These are phyloP conservation scores for Lumnitzera racemosa DNA, from an alignment of 345 rosid species.

Conservation along the genomic window DNA sequence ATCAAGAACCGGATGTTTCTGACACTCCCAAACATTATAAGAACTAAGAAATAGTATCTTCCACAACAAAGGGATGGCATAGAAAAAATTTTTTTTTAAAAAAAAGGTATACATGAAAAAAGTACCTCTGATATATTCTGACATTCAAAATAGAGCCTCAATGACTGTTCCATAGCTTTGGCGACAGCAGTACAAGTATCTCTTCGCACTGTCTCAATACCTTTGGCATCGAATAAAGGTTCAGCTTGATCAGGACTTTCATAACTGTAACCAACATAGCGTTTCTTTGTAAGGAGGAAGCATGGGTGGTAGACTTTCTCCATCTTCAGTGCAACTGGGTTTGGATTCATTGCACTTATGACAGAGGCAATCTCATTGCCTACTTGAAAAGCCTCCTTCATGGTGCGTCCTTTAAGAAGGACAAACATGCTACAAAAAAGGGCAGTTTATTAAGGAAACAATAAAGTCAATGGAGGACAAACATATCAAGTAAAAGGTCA, in stretches of 20 bases:
- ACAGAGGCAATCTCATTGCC: slow-evolving; percentile 86
- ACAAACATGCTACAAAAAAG: slow-evolving; percentile 78
- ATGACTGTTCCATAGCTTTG: slow-evolving; percentile 83
- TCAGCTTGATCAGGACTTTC: slow-evolving; percentile 66
- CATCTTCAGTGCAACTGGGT: slow-evolving; percentile 88
- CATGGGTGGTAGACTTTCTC: slow-evolving; percentile 95
- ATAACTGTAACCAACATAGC: slow-evolving; percentile 92
- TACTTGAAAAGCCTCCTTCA: slow-evolving; percentile 57
- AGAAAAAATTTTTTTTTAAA: background rate
- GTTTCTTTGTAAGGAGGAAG: slow-evolving; percentile 94
- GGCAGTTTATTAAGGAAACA: background rate
- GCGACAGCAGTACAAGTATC: slow-evolving; percentile 86
- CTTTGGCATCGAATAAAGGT: slow-evolving; percentile 92
- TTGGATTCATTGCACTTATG: slow-evolving; percentile 79
- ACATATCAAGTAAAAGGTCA: slow-evolving; percentile 4
- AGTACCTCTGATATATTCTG: slow-evolving; percentile 59
- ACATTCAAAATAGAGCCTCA: slow-evolving; percentile 66
- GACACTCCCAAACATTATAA: too few species aligned
- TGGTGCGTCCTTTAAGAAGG: slow-evolving; percentile 69
- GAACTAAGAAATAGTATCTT: too few species aligned
- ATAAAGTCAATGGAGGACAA: background rate
- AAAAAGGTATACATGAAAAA: background rate
- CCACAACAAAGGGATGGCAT: too few species aligned
- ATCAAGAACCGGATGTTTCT: too few species aligned
- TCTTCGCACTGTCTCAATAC: slow-evolving; percentile 94